Percentiles rank a stretch among this genome's conserved stretches.
phyloP scores from a whole-genome alignment of 148 eudicot species.

The Chenopodium berlandieri region DNA sequence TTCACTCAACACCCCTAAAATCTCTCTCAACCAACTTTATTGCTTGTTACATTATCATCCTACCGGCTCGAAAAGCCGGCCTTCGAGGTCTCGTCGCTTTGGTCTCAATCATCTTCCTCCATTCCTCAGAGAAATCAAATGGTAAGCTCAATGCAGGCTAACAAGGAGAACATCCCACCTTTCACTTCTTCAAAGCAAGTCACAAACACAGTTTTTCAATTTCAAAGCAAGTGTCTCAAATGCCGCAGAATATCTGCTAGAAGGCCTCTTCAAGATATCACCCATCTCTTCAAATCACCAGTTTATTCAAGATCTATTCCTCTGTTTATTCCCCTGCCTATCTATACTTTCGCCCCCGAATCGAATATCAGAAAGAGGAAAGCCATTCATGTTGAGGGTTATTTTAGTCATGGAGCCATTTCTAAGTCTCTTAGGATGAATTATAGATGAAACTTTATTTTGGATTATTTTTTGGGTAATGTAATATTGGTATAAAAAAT shows the following conservation, averaged over 20 bases:
- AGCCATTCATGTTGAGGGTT: background rate
- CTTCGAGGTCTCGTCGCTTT: background rate
- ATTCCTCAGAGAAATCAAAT: background rate
- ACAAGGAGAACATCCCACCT: conserved; percentile 31
- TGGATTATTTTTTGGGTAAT: background rate
- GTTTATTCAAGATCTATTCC: background rate
- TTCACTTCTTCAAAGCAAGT: conserved; percentile 13
- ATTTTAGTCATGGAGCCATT: background rate
- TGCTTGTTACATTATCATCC: too few species aligned
- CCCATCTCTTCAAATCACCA: conserved; percentile 21
- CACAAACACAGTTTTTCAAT: conserved; percentile 9
- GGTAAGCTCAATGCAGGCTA: background rate
- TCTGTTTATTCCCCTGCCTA: background rate
- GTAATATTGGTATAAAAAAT: background rate
- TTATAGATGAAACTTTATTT: conserved; percentile 17
- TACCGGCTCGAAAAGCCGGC: background rate
- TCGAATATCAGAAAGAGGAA: conserved; percentile 11
- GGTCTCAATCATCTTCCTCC: background rate
- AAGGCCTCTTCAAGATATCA: conserved; percentile 28
- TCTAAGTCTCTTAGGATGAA: conserved; percentile 25
- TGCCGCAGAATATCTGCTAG: background rate
- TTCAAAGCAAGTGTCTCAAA: conserved; percentile 12
- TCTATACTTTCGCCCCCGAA: background rate
- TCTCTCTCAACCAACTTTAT: background rate
- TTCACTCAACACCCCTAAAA: background rate